phyloP scores from a whole-genome alignment of 305 asterid species.

The Petunia hybrid region DNA sequence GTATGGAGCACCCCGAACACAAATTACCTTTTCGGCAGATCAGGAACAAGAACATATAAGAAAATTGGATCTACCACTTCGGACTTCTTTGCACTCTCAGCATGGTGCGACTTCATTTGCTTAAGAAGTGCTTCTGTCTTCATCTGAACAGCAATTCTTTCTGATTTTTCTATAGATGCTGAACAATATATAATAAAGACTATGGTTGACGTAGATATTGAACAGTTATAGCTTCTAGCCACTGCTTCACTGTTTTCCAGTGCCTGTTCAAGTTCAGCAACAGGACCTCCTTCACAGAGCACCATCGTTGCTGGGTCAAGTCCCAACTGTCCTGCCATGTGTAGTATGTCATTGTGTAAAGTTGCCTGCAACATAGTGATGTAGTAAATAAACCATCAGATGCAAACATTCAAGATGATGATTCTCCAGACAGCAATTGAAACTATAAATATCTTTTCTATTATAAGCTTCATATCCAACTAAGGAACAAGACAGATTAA shows the following conservation, averaged over 20 bases:
- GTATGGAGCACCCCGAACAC: conserved; percentile 1
- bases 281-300: conserved; percentile 68
- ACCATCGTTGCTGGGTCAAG: conserved; percentile 93
- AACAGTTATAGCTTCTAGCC: conserved; percentile 75
- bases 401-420: background rate
- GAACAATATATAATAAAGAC: conserved; percentile 80
- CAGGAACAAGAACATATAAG: conserved; percentile 83
- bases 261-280: conserved; percentile 76
- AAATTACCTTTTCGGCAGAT: conserved; percentile 86
- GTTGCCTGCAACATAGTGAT: conserved; percentile 66
- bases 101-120: conserved; percentile 59
- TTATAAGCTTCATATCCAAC: background rate
- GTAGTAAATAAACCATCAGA: background rate
- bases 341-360: conserved; percentile 69
- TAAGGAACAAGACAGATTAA: background rate
- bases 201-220: conserved; percentile 65
- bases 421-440: conserved; percentile 11
- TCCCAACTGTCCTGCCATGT: conserved; percentile 98
- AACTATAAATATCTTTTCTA: background rate
- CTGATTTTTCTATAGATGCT: conserved; percentile 55
- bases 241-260: conserved; percentile 82
- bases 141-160: conserved; percentile 61
- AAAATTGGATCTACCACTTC: conserved; percentile 57
- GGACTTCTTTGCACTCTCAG: conserved; percentile 50
- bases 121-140: conserved; percentile 55